Base-by-base conservation (phyloP, 768 basidiomycete species). In the Agaricus subrufescens region DNA sequence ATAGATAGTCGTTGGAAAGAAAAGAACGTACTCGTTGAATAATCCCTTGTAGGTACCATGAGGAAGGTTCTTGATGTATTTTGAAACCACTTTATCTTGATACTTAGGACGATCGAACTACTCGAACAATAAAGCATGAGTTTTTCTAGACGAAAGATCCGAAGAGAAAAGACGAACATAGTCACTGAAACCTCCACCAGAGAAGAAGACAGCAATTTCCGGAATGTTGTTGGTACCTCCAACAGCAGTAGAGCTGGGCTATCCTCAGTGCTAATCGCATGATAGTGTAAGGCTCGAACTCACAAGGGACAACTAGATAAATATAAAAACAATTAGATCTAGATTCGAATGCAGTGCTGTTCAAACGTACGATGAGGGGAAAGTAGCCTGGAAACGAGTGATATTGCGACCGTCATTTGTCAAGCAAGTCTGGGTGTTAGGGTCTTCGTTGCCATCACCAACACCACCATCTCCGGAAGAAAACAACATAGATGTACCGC, bases 111-210 rank as follows among this genome's bases (percentile, higher is more conserved):
- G 78, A 23, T 60, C 0, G 65, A 83, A 86, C 82, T 85, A 54
- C 14, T 30, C n/a, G 11, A 39, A 14, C 31, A 40, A 39, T 8
- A 19, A 37, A 39, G 43, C 27, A 19, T 43, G 37, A 46, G 46
- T 26, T 15, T 45, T 30, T 26, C 38, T 31, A 26, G 26, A 10
- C 31, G 45, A 5, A 42, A 23, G 31, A n/a, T 14, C 38, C 14
- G 44, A 19, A 6, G 30, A 11, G 42, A 38, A 11, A 54, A 19
- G 29, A 73, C 78, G 60, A 11, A 86, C 85, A 51, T 82, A 81
- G 59, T 86, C 74, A 65, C 86, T 87, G 71, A 89, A 91, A 2
- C 88, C 87, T 37, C 88, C 88, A 1, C 86, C 85, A 11, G 85
- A 87, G 71, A 88, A 85, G 59, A 69, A 71, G 2, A 77, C 79